A percentile compares a stretch with the other conserved stretches of the same genome.
Conservation (phyloP, 2,329 filamentous ascomycete genomes). For the Trichoderma koningiopsis region DNA sequence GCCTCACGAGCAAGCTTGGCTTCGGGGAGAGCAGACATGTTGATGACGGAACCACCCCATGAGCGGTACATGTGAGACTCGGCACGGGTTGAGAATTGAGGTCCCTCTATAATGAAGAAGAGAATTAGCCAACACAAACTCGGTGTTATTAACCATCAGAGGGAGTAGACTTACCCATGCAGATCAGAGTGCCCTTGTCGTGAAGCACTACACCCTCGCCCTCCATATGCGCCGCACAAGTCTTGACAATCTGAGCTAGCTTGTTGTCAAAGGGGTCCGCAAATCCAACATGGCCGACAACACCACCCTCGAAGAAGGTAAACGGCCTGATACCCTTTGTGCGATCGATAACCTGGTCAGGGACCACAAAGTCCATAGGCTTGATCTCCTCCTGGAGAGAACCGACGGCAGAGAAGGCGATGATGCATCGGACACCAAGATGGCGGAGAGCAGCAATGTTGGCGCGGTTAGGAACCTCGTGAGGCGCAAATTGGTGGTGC, state of each 20-base stretch:
- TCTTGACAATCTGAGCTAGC: constrained; percentile 74
- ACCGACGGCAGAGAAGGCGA: constrained; percentile 94
- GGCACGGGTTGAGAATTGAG: constrained; percentile 93
- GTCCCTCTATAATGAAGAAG: constrained; percentile 67
- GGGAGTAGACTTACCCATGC: constrained; percentile 70
- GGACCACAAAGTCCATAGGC: constrained; percentile 94
- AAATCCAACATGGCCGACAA: constrained; percentile 93
- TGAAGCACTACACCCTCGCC: constrained; percentile 86
- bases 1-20: constrained; percentile 95
- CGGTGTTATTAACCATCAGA: not conserved
- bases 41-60: constrained; percentile 94
- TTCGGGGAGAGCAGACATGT: constrained; percentile 96
- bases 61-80: constrained; percentile 93
- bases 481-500: constrained; percentile 86
- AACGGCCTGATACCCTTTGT: constrained; percentile 94
- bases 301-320: constrained; percentile 91
- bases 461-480: constrained; percentile 91
- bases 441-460: constrained; percentile 97
- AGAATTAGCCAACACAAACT: not conserved
- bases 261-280: constrained; percentile 89
- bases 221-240: constrained; percentile 73
- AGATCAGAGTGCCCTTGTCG: constrained; percentile 80
- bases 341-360: constrained; percentile 95
- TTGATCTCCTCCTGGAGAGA: constrained; percentile 89
- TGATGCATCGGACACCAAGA: constrained; percentile 85